Conservation (phyloP, 2,329 filamentous ascomycete species). For the Arthrinium phaeospermum region DNA sequence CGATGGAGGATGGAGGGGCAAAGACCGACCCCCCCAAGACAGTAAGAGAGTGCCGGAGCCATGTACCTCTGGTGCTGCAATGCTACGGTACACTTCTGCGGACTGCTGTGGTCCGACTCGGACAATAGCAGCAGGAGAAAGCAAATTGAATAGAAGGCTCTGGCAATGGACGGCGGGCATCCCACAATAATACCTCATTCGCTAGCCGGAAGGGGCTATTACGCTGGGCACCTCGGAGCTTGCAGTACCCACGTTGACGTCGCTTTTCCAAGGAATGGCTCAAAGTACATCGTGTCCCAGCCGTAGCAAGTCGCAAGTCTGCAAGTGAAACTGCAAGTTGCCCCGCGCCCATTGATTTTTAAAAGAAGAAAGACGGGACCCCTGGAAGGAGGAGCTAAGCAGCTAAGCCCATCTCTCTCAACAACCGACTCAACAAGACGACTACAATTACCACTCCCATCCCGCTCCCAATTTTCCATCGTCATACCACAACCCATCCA, state of each 20-base stretch:
- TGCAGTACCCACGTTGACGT: slow-evolving; percentile 13
- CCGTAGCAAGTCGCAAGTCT: neutral
- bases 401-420: slow-evolving; percentile 1
- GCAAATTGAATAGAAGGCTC: neutral
- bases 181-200: slow-evolving; percentile 15
- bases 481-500: neutral
- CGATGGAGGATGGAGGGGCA: neutral
- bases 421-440: neutral
- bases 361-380: slow-evolving; percentile 6
- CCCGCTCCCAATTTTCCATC: neutral
- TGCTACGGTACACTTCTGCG: neutral
- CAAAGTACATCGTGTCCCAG: neutral
- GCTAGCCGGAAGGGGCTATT: slow-evolving; percentile 13
- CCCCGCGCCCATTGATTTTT: slow-evolving; percentile 19
- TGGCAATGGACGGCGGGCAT: neutral
- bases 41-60: neutral
- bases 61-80: neutral
- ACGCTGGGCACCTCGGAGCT: neutral
- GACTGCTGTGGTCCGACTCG: slow-evolving; percentile 17
- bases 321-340: neutral
- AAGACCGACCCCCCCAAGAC: neutral
- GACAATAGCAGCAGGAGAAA: neutral
- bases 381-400: neutral
- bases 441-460: neutral
- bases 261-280: slow-evolving; percentile 1